Evolutionary conservation across 371 early-diverging fungal genomes (phyloP), one percentile per base, ranked within the genome.

Genomic region (Batkoa obscura): DNA sequence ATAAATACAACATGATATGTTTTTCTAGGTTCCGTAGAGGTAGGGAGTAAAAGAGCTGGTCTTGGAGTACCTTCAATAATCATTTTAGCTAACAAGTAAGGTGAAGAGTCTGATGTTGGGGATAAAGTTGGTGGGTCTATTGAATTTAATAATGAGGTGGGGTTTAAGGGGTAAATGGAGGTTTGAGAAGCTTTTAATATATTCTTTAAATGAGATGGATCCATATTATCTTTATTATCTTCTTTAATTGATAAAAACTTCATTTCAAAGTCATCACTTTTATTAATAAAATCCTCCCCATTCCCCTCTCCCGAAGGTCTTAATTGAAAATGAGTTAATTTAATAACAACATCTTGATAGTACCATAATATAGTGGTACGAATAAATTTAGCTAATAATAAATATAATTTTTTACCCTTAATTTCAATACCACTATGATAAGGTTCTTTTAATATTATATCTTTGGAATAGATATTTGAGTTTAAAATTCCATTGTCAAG

Each of bases 381-480:
- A 9, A n/a, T 30, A 47, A 47, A 32, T 47, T 47, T 47, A 23
- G 48, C 12, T 9, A 47, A 47, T 32, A 47, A 23, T 15, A n/a
- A 6, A 32, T 47, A 47, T 15, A 15, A 47, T 9, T 30, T 15
- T 9, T 8, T 15, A 4, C 48, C 48, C 31, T 47, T 15, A 32
- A 47, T 47, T 47, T 47, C 31, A 6, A 47, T 10, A 9, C 48
- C 48, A 47, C 48, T 47, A n/a, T 47, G 48, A 30, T 47, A 30
- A 47, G 48, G 48, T n/a, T 47, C 48, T 47, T 47, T 32, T 10
- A 47, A n/a, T n/a, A 47, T 9, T 47, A 47, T 47, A 30, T 47
- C 48, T 23, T 15, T 23, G n/a, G 48, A 47, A 47, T 47, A 47
- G n/a, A 47, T 47, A n/a, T 12, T n/a, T 4, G 12, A 23, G 30